A percentile compares a stretch with the other conserved stretches of the same genome.
Conservation (phyloP, 2,329 filamentous ascomycete genomes). For the Diaporthe citriasiana region DNA sequence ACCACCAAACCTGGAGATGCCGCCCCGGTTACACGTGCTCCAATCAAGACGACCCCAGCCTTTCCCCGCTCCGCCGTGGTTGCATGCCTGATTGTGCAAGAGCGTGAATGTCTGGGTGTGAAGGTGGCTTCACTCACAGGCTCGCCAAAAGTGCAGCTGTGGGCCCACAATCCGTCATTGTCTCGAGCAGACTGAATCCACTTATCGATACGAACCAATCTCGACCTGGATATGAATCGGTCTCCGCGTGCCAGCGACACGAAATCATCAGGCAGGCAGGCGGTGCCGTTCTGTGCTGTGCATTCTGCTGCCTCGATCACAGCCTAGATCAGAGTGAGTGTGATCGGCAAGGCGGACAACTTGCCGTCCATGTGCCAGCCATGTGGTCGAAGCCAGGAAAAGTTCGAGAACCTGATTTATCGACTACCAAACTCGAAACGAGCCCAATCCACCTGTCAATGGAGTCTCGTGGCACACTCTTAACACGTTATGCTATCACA, state of each 20-base stretch:
- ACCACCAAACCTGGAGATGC: conserved; percentile 33
- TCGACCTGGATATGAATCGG: not conserved
- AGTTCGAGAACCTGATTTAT: conserved; percentile 1
- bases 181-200: conserved; percentile 1
- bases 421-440: conserved; percentile 22
- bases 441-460: conserved; percentile 22
- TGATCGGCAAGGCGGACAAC: conserved; percentile 31
- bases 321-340: not conserved
- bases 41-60: conserved; percentile 34
- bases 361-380: conserved; percentile 35
- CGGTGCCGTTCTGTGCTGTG: not conserved
- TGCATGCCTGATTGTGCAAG: conserved; percentile 23
- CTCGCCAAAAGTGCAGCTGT: conserved; percentile 2
- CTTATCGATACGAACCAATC: not conserved
- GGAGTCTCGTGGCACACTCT: not conserved
- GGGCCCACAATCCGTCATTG: not conserved
- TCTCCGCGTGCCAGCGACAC: conserved; percentile 6
- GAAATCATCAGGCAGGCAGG: not conserved
- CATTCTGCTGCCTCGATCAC: not conserved
- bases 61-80: conserved; percentile 40
- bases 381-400: conserved; percentile 36
- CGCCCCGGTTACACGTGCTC: conserved; percentile 36
- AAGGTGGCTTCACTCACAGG: conserved; percentile 15
- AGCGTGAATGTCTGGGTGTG: conserved; percentile 33
- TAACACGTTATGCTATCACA: conserved; percentile 19